Evolutionary conservation across 192 early-diverging fungal species (phyloP), one percentile per base, ranked within the genome.

Genomic region (Entomortierella beljakovae): DNA sequence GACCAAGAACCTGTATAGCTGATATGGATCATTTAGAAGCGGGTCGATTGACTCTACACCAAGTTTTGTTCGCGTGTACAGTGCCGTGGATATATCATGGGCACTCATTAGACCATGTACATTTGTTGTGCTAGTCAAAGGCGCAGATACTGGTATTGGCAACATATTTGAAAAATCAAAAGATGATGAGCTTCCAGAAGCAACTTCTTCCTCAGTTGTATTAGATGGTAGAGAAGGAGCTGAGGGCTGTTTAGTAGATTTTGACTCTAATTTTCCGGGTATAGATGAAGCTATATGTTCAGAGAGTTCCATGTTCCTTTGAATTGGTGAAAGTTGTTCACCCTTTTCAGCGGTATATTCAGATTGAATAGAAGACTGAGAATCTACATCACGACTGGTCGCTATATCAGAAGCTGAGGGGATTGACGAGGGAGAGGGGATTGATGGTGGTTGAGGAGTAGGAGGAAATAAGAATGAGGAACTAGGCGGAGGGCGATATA

Each of bases 1-100:
- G 13, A 82, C 68, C 65, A 82, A 70, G 54, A 77, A 82, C 37
- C 81, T 50, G 25, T 76, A 71, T n/a, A 82, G 42, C 33, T 77
- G 74, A 28, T 63, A 77, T 6, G 74, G 74, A 51, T 69, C 74
- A 22, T 77, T 66, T 29, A 77, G 55, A 11, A 77, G 15, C 1
- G 60, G 20, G 34, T 77, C 74, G 31, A 31, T n/a, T 3, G 59
- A 57, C 28, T 77, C 66, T 4, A 77, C 74, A 22, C 74, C 74
- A 7, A 23, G 51, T 15, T 68, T 31, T 2, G 40, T 55, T 1
- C 55, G 51, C 13, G 20, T 58, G 22, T 46, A 77, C 26, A 23
- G 35, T 22, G 74, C 74, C 23, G 16, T 51, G 6, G 74, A 77
- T 6, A 77, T 43, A 35, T 76, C 72, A 20, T 48, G 51, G 1